Base-by-base conservation (phyloP, 805 yeast species). In the Kuraishia piskuri region DNA sequence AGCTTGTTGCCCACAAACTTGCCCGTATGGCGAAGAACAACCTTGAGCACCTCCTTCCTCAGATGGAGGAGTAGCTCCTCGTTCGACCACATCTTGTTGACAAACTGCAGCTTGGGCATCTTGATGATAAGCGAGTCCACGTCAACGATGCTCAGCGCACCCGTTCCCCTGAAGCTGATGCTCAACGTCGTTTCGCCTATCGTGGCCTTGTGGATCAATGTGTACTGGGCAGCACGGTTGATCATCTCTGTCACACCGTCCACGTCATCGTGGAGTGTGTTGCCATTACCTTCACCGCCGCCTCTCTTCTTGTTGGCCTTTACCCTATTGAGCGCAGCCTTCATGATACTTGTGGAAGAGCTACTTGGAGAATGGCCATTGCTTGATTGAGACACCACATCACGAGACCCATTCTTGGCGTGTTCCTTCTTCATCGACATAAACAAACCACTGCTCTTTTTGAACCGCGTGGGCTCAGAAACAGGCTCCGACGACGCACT, bases 111-210 rank as follows among this genome's bases (percentile, higher is more conserved):
- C 2, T 69, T 70, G 2, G 97, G 97, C 52, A 91, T 66, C 8
- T 72, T 73, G 52, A 92, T 71, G 6, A 74, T 76, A 58, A 92
- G 83, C 58, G 86, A 80, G 52, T 88, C 87, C 10, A 92, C 89
- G 62, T 91, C 90, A 40, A 88, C 77, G 53, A 92, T 68, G 58
- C 86, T 81, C 59, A 80, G 72, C 25, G 80, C 74, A 14, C 90
- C 88, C 17, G 81, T 82, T 9, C 94, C 96, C 65, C 82, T 81
- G 68, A 88, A 88, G 51, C 96, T 86, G 24, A 90, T 76, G 52
- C 83, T 75, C 14, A 91, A 63, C 12, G 71, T 63, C 40, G 80
- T 73, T n/a, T 75, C 65, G 37, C 74, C 72, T 44, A 86, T 61
- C 31, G 69, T 71, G 56, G 91, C 74, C n/a, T 77, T 69, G 24